Evolutionary conservation across 345 rosid genomes (phyloP).

Genomic region (Dovyalis caffra): DNA sequence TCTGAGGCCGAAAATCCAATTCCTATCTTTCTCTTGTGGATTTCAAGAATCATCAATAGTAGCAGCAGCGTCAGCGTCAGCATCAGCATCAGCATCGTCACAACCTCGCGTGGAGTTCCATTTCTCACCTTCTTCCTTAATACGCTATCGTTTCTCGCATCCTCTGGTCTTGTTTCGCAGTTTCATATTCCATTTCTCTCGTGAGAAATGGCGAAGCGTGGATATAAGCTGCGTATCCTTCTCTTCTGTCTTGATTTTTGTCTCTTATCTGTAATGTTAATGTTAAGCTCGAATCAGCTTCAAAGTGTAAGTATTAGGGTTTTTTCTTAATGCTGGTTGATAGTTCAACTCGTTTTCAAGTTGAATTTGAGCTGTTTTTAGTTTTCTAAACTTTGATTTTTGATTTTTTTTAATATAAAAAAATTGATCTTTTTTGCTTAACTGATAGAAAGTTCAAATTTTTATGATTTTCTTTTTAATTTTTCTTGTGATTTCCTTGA

Average conservation of each 20-base stretch:
- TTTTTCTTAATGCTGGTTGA: background rate
- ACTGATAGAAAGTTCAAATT: conserved; percentile 12
- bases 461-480: conserved; percentile 1
- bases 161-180: too few relatives aligned
- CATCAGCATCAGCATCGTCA: too few relatives aligned
- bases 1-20: conserved; percentile 29
- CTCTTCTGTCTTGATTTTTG: background rate
- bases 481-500: background rate
- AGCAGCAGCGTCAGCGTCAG: too few relatives aligned
- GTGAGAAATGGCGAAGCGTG: conserved; percentile 74
- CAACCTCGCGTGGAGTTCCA: too few relatives aligned
- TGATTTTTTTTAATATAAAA: background rate
- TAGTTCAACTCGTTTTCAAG: background rate
- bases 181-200: too few relatives aligned
- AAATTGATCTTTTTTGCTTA: background rate
- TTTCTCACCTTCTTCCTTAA: too few relatives aligned
- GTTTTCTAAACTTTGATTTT: background rate
- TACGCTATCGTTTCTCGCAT: background rate
- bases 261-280: background rate
- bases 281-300: conserved; percentile 8
- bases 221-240: conserved; percentile 99
- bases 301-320: conserved; percentile 1
- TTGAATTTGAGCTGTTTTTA: background rate
- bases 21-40: too few relatives aligned
- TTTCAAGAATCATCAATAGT: too few relatives aligned